Conservation (phyloP, 495 filamentous ascomycete species). For the Penicillium ochrochloron region DNA sequence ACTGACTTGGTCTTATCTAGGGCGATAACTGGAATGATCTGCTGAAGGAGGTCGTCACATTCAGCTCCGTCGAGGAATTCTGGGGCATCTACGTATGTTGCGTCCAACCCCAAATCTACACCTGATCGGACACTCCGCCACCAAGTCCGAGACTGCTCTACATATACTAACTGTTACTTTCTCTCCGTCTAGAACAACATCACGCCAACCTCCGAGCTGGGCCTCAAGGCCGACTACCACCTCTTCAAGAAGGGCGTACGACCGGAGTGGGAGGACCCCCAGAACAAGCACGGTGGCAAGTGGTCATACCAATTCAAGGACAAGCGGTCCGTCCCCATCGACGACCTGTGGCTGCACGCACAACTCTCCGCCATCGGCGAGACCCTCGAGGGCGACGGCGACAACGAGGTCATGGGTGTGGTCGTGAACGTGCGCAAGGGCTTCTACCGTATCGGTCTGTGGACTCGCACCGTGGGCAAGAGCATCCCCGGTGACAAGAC, state of each 20-base stretch:
- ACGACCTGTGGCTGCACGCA: conserved; percentile 94
- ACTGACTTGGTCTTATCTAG: conserved; percentile 44
- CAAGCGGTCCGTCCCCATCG: conserved; percentile 86
- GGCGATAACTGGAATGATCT: conserved; percentile 98
- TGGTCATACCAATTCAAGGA: conserved; percentile 98
- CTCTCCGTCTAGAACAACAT: conserved; percentile 86
- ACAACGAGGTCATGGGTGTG: conserved; percentile 98
- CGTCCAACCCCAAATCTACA: neutral
- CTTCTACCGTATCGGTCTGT: conserved; percentile 93
- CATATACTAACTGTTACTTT: neutral
- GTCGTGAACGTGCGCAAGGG: conserved; percentile 98
- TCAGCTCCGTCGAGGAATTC: conserved; percentile 98
- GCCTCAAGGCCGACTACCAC: conserved; percentile 98
- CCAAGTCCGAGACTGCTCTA: neutral
- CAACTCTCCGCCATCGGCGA: conserved; percentile 97
- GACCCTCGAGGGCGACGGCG: conserved; percentile 88
- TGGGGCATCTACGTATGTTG: conserved; percentile 95
- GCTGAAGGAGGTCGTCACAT: conserved; percentile 96
- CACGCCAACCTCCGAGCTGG: conserved; percentile 89
- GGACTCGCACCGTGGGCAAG: conserved; percentile 92
- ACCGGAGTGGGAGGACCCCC: conserved; percentile 95
- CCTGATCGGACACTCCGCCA: neutral
- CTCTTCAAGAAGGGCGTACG: conserved; percentile 97
- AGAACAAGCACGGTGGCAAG: conserved; percentile 99
- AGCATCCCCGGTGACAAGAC: conserved; percentile 74